Base-by-base conservation (phyloP, 352 stramenopile genomes). In the Globisporangium nodosum region DNA sequence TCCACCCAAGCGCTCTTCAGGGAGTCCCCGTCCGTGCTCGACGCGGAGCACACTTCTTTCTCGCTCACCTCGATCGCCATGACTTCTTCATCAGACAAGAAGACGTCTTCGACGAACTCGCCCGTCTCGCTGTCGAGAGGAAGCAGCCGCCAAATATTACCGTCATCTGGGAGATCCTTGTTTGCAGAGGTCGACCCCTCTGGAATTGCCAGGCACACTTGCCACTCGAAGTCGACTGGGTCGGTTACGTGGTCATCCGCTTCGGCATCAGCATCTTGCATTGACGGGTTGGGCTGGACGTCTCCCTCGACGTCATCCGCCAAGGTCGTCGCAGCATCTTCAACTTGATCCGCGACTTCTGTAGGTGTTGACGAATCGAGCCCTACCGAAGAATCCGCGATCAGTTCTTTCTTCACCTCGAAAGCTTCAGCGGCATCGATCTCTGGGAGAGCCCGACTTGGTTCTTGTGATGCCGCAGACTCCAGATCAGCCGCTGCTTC, bases 1-100 rank as follows among this genome's bases (percentile, higher is more conserved):
- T 76, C 58, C 51, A 82, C 78, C 78, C 74, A 86, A 13, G 69
- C 53, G 43, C 57, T 74, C 33, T 71, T 78, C 20, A 50, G 50
- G 16, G 40, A n/a, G 20, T 67, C 46, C 0, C 12, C 54, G n/a
- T 60, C 56, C 51, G 52, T 37, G 49, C 54, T 65, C 24, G 65
- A 73, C 2, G 51, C 46, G 0, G 62, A 73, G 40, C 82, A 92
- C 15, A 89, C 78, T 51, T 90, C 78, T 21, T 79, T 68, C 52
- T 89, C 79, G 5, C 70, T 75, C 8, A 92, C 63, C 61, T 89
- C 78, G 52, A 92, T 81, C n/a, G 73, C 66, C 31, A 49, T 55
- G 16, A 92, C 65, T 63, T 90, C 70, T 18, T 86, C 65, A 6
- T 87, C 69, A 5, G 68, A 85, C 46, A 90, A 53, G 37, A 74